Percentiles rank a stretch among this genome's conserved stretches.
These are phyloP conservation scores for Saccharomycopsis guyanensis DNA, from an alignment of 805 yeast species.

Conservation along the genomic window DNA sequence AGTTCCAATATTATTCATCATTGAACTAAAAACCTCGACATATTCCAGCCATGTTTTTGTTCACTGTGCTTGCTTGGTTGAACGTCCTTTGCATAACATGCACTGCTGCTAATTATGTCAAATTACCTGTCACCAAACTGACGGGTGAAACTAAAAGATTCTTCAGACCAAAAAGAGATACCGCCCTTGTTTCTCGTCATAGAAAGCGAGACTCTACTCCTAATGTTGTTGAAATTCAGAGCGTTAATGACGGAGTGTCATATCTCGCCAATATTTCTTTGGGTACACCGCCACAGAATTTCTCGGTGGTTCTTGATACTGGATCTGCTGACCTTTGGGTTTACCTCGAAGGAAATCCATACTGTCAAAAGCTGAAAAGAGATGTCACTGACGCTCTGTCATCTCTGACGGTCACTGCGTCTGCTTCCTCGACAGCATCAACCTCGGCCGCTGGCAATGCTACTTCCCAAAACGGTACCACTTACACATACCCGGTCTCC, in stretches of 20 bases:
- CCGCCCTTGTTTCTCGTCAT: no score
- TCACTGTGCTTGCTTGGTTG: no score
- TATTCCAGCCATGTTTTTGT: no score
- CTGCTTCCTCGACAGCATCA: not conserved
- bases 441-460: not conserved
- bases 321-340: constrained; percentile 47
- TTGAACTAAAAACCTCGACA: no score
- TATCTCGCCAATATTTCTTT: constrained; percentile 35
- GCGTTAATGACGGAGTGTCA: constrained; percentile 26
- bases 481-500: no score
- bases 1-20: no score
- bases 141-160: not conserved
- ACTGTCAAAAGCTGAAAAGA: constrained; percentile 2
- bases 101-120: not conserved
- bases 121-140: not conserved
- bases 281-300: constrained; percentile 32
- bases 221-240: not conserved
- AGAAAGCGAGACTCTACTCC: not conserved
- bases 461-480: not conserved
- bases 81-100: no score
- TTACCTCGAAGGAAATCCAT: constrained; percentile 6
- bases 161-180: not conserved
- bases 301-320: constrained; percentile 39
- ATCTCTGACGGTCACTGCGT: no score
- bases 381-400: constrained; percentile 3